Base-by-base conservation (phyloP, 495 filamentous ascomycete species). In the Penicillium macrosclerotiorum region DNA sequence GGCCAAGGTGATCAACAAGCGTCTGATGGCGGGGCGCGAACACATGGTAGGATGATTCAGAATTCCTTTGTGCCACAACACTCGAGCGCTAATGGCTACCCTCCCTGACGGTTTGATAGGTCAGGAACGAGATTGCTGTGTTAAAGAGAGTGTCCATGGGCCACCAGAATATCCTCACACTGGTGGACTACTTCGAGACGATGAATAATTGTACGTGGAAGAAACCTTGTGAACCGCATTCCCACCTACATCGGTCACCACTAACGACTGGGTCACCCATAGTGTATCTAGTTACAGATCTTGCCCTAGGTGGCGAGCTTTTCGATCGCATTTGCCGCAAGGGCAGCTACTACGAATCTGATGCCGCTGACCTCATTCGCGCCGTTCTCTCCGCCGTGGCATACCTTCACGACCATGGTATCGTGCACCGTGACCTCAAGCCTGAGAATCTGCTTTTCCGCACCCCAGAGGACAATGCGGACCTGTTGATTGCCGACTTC, bases 131-230 rank as follows among this genome's bases (percentile, higher is more conserved):
- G 75, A 98, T 98, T 52, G 92, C 94, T 13, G 89, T 98, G 17
- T 76, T 98, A 52, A 97, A 97, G 66, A 84, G 78, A 51, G 93
- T 98, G 14, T 96, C 92, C 14, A 94, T 97, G 88, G 93, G 93
- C 29, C 93, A 98, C 63, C 88, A 91, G 63, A 98, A 98, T 60
- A 97, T 98, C 60, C 70, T 98, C 45, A 98, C 93, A 13, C 76
- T 98, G 44, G 93, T 97, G 54, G 93, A 98, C 70, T 98, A 98
- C 65, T 98, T 98, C 60, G 93, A 98, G 73, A 98, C 93, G 6
- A 93, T 96, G 89, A 97, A 98, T 69, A 97, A 98, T 65, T 76
- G 85, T 88, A 69, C 40, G 74, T 64, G 23, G 25, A 12, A 19
- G n/a, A 38, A 22, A 24, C 20, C 36, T 25, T 13, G 27, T 18